Conservation (phyloP, 164 flowering plant genomes). For the Annona cherimola region DNA sequence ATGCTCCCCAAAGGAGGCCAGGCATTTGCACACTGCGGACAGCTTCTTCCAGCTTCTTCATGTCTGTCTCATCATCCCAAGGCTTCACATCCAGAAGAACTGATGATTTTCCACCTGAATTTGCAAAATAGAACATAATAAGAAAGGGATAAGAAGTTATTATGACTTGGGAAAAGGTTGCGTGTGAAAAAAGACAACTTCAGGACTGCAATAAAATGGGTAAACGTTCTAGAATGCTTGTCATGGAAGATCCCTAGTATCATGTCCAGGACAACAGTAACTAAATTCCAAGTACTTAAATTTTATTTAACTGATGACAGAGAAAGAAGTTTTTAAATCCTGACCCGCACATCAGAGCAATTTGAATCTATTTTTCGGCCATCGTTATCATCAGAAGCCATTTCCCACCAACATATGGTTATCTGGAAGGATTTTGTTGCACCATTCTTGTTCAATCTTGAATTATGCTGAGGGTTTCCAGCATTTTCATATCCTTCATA, state of each 20-base stretch:
- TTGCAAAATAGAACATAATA: neutral
- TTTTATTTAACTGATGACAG: too few relatives aligned
- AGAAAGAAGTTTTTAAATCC: too few relatives aligned
- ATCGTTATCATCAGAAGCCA: too few relatives aligned
- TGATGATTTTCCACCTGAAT: slow-evolving; percentile 89
- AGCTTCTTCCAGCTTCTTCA: slow-evolving; percentile 89
- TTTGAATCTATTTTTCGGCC: too few relatives aligned
- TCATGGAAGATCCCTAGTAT: neutral
- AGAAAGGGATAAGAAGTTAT: neutral
- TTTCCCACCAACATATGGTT: too few relatives aligned
- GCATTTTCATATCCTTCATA: too few relatives aligned
- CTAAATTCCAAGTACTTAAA: neutral
- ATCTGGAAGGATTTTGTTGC: too few relatives aligned
- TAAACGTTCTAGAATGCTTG: neutral
- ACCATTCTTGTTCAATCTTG: too few relatives aligned
- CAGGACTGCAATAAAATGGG: too few relatives aligned
- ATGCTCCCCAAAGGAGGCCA: slow-evolving; percentile 73
- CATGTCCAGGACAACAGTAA: neutral
- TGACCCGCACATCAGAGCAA: too few relatives aligned
- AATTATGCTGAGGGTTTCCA: too few relatives aligned
- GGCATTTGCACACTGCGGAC: slow-evolving; percentile 72
- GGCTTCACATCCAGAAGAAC: slow-evolving; percentile 94
- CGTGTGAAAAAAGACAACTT: neutral
- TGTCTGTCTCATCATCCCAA: slow-evolving; percentile 99
- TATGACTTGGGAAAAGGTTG: neutral